Base-by-base conservation (phyloP, 441 rosid genomes). In the Erodium trifolium region DNA sequence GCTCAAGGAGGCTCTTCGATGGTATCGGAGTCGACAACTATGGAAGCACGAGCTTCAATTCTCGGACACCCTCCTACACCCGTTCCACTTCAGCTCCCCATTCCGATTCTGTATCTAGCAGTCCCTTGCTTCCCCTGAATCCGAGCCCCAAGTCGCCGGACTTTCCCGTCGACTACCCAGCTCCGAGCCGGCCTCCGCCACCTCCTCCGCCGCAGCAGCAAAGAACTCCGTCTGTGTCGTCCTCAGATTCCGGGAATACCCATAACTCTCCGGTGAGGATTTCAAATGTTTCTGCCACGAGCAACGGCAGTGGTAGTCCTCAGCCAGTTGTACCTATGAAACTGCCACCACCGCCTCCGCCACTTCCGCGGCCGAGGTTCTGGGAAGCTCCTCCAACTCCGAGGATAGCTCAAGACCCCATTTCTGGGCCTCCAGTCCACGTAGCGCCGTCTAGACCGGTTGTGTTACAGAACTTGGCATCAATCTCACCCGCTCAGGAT, bases 281-380 rank as follows among this genome's bases (percentile, higher is more conserved):
- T 9, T 39, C 45, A 39, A 31, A 31, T 31, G 34, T 31, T 31
- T 31, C 34, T 3, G 34, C 34, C 34, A 31, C 34, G 34, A 31
- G 34, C 34, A 31, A 31, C 34, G 34, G 34, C 34, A 31, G 34
- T 31, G 45, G 45, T 1, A 39, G 11, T 7, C 16, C 1, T 18
- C 17, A 51, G 3, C 3, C 34, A n/a, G 13, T 51, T 5, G 4
- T 5, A 51, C 57, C 57, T n/a, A 51, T 51, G 57, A 51, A 51
- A 0, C 81, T 87, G 0, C 85, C 91, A 0, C 83, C 88, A 0
- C 90, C 89, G 0, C 91, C 87, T 0, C 93, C 92, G 0, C 91
- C 81, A 0, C 82, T 80, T 0, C 83, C 80, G 1, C 84, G 72
- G 11, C 77, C 79, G 0, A n/a, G 57, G 57, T 51, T 51, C 57